phyloP scores from a whole-genome alignment of 495 filamentous ascomycete genomes.

The Apiosordaria backusii region DNA sequence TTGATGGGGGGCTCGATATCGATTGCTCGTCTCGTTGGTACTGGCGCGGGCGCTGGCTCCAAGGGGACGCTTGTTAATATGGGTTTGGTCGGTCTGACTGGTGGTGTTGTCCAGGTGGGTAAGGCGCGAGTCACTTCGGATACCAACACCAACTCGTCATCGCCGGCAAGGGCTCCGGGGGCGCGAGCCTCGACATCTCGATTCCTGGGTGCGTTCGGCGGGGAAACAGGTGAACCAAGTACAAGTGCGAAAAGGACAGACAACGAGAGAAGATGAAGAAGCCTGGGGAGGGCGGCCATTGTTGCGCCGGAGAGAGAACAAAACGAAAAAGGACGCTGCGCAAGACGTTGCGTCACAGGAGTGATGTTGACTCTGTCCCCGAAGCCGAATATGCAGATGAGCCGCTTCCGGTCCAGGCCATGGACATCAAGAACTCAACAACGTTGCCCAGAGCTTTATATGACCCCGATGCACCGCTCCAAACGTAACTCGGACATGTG shows the following conservation, averaged over 20 bases:
- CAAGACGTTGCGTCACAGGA: slow-evolving; percentile 20
- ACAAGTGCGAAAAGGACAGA: neutral
- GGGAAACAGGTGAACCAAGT: neutral
- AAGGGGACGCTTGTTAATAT: neutral
- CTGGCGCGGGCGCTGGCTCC: neutral
- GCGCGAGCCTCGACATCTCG: neutral
- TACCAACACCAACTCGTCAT: neutral
- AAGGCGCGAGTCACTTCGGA: too few species aligned
- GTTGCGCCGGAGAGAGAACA: slow-evolving; percentile 8
- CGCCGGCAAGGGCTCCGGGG: neutral
- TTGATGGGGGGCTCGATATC: slow-evolving; percentile 2
- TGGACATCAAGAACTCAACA: slow-evolving; percentile 11
- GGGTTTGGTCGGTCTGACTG: neutral
- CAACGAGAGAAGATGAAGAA: neutral
- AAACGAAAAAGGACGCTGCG: slow-evolving; percentile 19
- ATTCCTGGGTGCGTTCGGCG: neutral
- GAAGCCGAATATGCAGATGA: slow-evolving; percentile 23
- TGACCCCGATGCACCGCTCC: slow-evolving; percentile 10
- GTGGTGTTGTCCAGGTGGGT: slow-evolving; percentile 4
- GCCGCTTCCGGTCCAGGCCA: slow-evolving; percentile 22
- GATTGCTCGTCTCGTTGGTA: slow-evolving; percentile 3
- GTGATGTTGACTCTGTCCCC: slow-evolving; percentile 10
- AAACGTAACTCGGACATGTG: slow-evolving; percentile 17
- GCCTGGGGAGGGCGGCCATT: neutral
- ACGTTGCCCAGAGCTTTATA: slow-evolving; percentile 20